These are phyloP conservation scores for Pythium aquatile DNA, from an alignment of 352 stramenopile genomes.

Conservation along the genomic window DNA sequence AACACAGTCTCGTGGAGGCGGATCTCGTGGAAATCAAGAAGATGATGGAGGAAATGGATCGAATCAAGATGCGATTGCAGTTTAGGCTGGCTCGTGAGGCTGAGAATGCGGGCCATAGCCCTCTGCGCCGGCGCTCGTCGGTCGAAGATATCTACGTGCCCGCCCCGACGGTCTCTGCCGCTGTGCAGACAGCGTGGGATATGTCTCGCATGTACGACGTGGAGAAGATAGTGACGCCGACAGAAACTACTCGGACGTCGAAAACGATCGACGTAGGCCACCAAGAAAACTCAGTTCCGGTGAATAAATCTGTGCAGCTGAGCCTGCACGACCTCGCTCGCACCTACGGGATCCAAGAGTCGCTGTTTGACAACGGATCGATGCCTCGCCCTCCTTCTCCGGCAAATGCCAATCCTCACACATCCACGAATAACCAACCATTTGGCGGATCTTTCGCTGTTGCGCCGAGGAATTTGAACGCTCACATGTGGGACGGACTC, in stretches of 20 bases:
- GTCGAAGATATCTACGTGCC: slow-evolving; percentile 19
- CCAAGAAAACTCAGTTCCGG: background rate
- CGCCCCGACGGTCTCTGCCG: slow-evolving; percentile 2
- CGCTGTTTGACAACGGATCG: background rate
- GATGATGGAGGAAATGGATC: slow-evolving; percentile 63
- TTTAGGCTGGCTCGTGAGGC: slow-evolving; percentile 34
- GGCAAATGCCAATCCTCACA: background rate
- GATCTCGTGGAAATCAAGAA: slow-evolving; percentile 45
- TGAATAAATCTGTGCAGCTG: slow-evolving; percentile 18
- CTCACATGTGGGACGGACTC: slow-evolving; percentile 15
- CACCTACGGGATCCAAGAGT: slow-evolving; percentile 20
- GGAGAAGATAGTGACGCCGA: slow-evolving; percentile 23
- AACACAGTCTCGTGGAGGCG: slow-evolving; percentile 34
- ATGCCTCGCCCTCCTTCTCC: background rate
- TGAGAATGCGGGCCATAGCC: background rate
- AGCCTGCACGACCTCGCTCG: slow-evolving; percentile 24
- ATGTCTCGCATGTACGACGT: slow-evolving; percentile 22
- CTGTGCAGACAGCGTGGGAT: slow-evolving; percentile 27
- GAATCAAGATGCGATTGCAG: slow-evolving; percentile 51
- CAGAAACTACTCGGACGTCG: background rate
- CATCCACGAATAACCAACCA: background rate
- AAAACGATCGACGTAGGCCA: background rate
- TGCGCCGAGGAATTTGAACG: background rate
- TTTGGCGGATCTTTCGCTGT: background rate
- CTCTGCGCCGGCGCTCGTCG: slow-evolving; percentile 8